Conservation (phyloP, 2,329 filamentous ascomycete species). For the Penicillium sp. region DNA sequence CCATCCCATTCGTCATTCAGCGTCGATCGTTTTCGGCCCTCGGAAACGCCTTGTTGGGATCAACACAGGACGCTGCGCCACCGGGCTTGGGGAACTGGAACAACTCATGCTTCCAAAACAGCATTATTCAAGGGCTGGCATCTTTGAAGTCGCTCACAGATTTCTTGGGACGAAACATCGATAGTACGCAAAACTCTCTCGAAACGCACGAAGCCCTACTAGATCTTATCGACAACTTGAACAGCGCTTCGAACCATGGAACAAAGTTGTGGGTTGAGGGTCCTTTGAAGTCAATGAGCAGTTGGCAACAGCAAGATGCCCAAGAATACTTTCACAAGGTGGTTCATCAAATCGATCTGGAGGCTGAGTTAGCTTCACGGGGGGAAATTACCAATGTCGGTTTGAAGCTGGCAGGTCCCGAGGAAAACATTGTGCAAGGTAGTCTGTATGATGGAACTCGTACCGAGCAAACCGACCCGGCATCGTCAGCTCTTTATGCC, state of each 20-base stretch:
- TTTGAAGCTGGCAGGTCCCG: constrained; percentile 40
- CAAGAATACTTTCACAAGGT: constrained; percentile 96
- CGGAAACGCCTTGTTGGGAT: constrained; percentile 46
- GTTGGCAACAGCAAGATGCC: constrained; percentile 94
- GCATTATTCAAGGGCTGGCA: constrained; percentile 81
- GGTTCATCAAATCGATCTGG: constrained; percentile 79
- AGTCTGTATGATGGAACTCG: constrained; percentile 11
- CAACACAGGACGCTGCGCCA: constrained; percentile 36
- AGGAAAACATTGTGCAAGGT: constrained; percentile 36
- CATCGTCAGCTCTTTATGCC: constrained; percentile 16
- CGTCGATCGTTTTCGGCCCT: constrained; percentile 58
- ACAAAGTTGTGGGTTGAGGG: constrained; percentile 78
- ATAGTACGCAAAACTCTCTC: constrained; percentile 40
- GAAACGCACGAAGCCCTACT: constrained; percentile 60
- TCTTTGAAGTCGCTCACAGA: constrained; percentile 69
- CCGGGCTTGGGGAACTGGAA: constrained; percentile 84
- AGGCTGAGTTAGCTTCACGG: constrained; percentile 59
- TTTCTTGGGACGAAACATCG: constrained; percentile 60
- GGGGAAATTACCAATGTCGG: constrained; percentile 47
- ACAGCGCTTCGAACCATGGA: constrained; percentile 70
- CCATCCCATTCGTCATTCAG: constrained; percentile 60
- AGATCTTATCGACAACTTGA: constrained; percentile 69
- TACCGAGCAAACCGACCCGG: constrained; percentile 15
- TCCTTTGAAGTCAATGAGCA: constrained; percentile 87
- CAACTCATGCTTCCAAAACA: constrained; percentile 98